Conservation (phyloP, 805 yeast species). For the Cyberlindnera americana region DNA sequence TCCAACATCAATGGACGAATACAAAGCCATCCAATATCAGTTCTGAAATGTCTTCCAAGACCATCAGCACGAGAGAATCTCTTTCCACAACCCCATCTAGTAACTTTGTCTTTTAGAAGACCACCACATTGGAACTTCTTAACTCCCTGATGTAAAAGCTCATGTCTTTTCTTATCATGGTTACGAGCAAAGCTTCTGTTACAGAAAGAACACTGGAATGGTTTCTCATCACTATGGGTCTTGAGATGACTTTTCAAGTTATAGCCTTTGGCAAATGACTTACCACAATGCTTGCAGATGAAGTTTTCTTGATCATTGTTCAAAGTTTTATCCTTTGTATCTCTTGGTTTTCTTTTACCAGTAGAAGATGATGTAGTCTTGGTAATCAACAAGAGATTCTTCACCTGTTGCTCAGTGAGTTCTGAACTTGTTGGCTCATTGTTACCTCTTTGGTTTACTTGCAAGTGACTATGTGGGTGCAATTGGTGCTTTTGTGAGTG, state of each 20-base stretch:
- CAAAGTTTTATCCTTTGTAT: neutral
- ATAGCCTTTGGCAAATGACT: slow-evolving; percentile 73
- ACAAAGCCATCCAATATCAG: slow-evolving; percentile 72
- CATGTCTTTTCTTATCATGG: slow-evolving; percentile 76
- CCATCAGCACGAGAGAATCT: slow-evolving; percentile 78
- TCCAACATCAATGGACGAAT: slow-evolving; percentile 63
- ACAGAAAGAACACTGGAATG: slow-evolving; percentile 63
- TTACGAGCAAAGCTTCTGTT: slow-evolving; percentile 69
- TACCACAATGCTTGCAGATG: slow-evolving; percentile 67
- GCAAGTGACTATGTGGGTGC: neutral
- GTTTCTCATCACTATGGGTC: slow-evolving; percentile 73
- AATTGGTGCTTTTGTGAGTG: neutral
- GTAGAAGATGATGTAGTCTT: slow-evolving; percentile 10
- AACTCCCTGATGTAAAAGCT: slow-evolving; percentile 67
- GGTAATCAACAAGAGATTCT: slow-evolving; percentile 9
- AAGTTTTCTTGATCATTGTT: slow-evolving; percentile 10
- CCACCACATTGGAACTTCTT: slow-evolving; percentile 70
- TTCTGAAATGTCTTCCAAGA: slow-evolving; percentile 67
- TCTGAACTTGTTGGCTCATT: neutral
- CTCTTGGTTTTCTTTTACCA: slow-evolving; percentile 12
- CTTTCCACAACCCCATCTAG: slow-evolving; percentile 74
- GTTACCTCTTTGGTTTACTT: neutral
- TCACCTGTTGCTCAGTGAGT: slow-evolving; percentile 10
- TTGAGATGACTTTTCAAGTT: slow-evolving; percentile 75
- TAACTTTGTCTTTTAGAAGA: slow-evolving; percentile 48